Conservation (phyloP, 2,329 filamentous ascomycete genomes). For the Dothistroma pini region DNA sequence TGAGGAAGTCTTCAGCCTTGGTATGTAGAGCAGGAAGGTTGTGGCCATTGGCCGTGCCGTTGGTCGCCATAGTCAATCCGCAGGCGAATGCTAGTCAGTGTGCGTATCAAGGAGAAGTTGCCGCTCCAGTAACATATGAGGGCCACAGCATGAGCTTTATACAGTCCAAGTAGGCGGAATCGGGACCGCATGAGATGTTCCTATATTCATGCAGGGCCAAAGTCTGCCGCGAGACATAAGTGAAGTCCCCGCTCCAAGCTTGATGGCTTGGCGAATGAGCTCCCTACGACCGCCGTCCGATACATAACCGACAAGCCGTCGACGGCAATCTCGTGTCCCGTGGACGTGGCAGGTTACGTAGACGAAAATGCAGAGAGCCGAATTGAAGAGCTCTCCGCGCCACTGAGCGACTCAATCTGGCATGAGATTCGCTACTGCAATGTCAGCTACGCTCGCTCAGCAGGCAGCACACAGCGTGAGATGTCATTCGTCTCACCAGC, state of each 20-base stretch:
- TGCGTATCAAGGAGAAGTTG: not conserved
- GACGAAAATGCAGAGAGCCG: not conserved
- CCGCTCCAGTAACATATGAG: not conserved
- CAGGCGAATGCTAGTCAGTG: not conserved
- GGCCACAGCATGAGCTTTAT: slow-evolving; percentile 1
- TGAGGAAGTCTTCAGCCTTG: slow-evolving; percentile 26
- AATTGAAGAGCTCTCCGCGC: not conserved
- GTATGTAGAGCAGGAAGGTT: slow-evolving; percentile 26
- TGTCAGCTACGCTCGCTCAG: not conserved
- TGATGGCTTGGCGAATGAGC: not conserved
- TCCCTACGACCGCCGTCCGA: not conserved
- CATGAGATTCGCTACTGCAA: not conserved
- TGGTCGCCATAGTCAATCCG: slow-evolving; percentile 21
- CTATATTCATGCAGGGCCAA: not conserved
- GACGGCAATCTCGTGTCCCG: not conserved
- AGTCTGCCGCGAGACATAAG: not conserved
- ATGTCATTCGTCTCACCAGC: not conserved
- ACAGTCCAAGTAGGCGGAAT: not conserved
- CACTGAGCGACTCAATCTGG: not conserved
- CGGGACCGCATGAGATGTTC: not conserved
- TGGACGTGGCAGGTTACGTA: not conserved
- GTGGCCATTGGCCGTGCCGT: slow-evolving; percentile 17
- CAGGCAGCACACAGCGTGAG: not conserved
- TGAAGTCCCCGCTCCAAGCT: not conserved
- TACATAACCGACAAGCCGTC: not conserved